Percentiles rank a stretch among this genome's conserved stretches.
Evolutionary conservation across 257 asterid species (phyloP).

Genomic region (Solanum ahanhuiri): DNA sequence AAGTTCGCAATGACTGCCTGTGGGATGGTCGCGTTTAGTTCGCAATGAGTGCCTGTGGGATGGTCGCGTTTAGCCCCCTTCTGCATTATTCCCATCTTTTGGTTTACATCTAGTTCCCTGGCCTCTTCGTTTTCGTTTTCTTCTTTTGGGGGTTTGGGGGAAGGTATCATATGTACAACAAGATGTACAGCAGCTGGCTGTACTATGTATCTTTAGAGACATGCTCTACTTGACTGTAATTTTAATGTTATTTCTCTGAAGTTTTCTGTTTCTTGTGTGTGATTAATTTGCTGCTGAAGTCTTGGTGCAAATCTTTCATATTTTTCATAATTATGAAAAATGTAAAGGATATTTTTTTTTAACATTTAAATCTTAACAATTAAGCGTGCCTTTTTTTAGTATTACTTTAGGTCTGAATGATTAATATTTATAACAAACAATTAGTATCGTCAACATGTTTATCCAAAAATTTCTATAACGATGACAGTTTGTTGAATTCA

Average conservation of each 20-base stretch:
- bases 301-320: background rate
- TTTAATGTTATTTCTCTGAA: background rate
- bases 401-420: too few relatives aligned
- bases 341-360: too few relatives aligned
- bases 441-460: too few relatives aligned
- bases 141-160: background rate
- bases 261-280: background rate
- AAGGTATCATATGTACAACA: background rate
- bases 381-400: too few relatives aligned
- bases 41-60: slow-evolving; percentile 4
- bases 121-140: background rate
- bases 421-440: too few relatives aligned
- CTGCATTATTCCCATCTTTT: background rate
- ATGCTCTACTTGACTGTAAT: background rate
- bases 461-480: too few relatives aligned
- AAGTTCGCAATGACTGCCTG: background rate
- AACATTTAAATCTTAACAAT: too few relatives aligned
- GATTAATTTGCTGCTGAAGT: background rate
- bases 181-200: background rate
- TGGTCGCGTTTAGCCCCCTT: background rate
- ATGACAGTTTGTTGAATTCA: too few relatives aligned
- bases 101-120: background rate
- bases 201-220: background rate
- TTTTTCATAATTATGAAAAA: too few relatives aligned
- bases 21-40: slow-evolving; percentile 7